Evolutionary conservation across 192 early-diverging fungal species (phyloP), one percentile per base, ranked within the genome.

Genomic region (Entomortierella beljakovae): DNA sequence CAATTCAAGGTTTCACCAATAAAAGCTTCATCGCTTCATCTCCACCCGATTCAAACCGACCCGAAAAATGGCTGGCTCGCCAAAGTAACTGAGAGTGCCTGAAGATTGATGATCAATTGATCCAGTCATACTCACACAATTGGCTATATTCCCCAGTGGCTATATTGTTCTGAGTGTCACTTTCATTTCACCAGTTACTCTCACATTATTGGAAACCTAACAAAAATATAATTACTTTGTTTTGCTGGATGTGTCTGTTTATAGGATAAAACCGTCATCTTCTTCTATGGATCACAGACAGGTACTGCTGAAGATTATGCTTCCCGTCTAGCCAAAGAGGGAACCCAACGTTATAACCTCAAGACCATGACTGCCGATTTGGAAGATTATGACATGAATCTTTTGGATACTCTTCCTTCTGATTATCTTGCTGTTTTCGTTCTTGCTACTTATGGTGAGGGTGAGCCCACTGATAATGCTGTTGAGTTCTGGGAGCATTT

Each of bases 261-360:
- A 65, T 74, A 89, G 88, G 90, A 86, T 65, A 90, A 93, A 65
- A 88, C 92, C 58, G 88, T 95, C 33, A 89, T 96, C 37, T 82
- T 96, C 35, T 96, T 99, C 72, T 99, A 96, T 71, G 98, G 98
- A 52, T 97, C 96, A 25, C 98, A 99, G 85, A 99, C 98, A 9
- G 98, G 98, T 61, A 99, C 98, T 9, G 98, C 97, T 50, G 98
- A 99, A 84, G 98, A 99, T 72, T 95, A 98, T 84, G 97, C 98
- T 52, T 86, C 88, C 31, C 94, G 97, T 48, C 73, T 97, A 57
- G 93, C 91, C 68, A 96, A 97, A 64, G 97, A 98, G 66, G 90
- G 89, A 37, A 86, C 88, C 11, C 88, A 91, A 55, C 86, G 86
- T 33, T 93, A 91, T 61, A 85, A 88, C 52, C 82, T 99, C 34